Conservation (phyloP, 1,139 yeast genomes). For the Debaryomyces subglobosus region DNA sequence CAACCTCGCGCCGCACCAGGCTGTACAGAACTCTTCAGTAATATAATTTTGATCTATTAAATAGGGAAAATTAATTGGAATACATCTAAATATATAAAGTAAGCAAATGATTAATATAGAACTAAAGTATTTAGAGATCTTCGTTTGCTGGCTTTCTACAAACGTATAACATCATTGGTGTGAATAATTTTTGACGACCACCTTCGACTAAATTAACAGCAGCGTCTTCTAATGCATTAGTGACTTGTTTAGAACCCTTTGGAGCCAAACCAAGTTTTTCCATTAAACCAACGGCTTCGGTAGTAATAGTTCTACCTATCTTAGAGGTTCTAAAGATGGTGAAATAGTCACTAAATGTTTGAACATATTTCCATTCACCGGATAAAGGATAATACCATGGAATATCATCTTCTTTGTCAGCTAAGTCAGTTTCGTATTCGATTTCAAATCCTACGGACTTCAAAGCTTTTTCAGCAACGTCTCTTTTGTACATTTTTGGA, state of each 20-base stretch:
- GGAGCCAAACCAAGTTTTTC: slow-evolving; percentile 91
- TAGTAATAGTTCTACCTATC: slow-evolving; percentile 84
- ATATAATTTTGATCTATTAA: background rate
- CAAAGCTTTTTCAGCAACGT: slow-evolving; percentile 88
- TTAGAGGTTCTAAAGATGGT: slow-evolving; percentile 89
- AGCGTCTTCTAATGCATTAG: slow-evolving; percentile 93
- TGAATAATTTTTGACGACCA: slow-evolving; percentile 83
- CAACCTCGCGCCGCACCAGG: background rate
- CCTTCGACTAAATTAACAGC: slow-evolving; percentile 95
- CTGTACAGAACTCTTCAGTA: background rate
- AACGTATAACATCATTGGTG: slow-evolving; percentile 95
- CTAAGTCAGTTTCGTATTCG: slow-evolving; percentile 76
- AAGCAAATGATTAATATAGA: slow-evolving; percentile 1
- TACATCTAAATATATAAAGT: background rate
- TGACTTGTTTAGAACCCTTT: slow-evolving; percentile 88
- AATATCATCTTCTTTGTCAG: slow-evolving; percentile 76
- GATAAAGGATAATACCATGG: slow-evolving; percentile 99
- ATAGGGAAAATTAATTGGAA: background rate
- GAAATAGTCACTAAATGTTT: slow-evolving; percentile 73
- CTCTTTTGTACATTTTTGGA: slow-evolving; percentile 89
- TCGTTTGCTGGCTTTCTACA: slow-evolving; percentile 68
- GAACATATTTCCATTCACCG: slow-evolving; percentile 90
- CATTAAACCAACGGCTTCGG: slow-evolving; percentile 74
- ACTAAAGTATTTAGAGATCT: slow-evolving; percentile 3
- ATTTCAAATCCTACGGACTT: slow-evolving; percentile 86